Evolutionary conservation across 2,329 filamentous ascomycete species (phyloP), one percentile per base, ranked within the genome.

Genomic region (Fusarium sp.): DNA sequence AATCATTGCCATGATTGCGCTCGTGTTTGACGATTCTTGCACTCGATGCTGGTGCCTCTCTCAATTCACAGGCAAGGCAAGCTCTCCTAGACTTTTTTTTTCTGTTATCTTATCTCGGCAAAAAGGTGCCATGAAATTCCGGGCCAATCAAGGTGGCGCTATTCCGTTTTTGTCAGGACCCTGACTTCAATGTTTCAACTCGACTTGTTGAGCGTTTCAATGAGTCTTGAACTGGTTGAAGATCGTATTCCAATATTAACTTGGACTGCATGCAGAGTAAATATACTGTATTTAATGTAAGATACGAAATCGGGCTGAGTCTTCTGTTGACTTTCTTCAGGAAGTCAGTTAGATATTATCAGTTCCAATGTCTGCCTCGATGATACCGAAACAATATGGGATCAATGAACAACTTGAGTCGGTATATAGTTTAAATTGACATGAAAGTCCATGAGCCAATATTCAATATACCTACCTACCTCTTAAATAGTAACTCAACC

Each of bases 1-100:
- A 82, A 90, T 85, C 75, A 83, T 82, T 76, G 87, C 86, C 89
- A 91, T 92, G 81, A 79, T 82, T 81, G 81, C 76, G 81, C 73
- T 79, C 77, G 77, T 77, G 73, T 79, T 56, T 62, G 75, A 77
- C 74, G 65, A 71, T 75, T 75, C 75, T 77, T 65, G 67, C 68
- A 78, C 72, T 74, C 70, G 65, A 69, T 77, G 72, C 73, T 79
- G 77, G 72, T 79, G 70, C 63, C 50, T 72, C 68, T 74, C 70
- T 79, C 67, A 68, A 65, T 72, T 73, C 68, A 68, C 70, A 72
- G 74, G 69, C 68, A 69, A 69, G 11, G 47, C 47, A 27, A 30
- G 73, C 77, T 78, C 80, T 80, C 79, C 79, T 72, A 71, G 71
- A 83, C 81, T 83, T 83, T 83, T 83, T 83, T 83, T 83, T 76